Base-by-base conservation (phyloP, 2,329 filamentous ascomycete species). In the Lasiodiplodia citricola region DNA sequence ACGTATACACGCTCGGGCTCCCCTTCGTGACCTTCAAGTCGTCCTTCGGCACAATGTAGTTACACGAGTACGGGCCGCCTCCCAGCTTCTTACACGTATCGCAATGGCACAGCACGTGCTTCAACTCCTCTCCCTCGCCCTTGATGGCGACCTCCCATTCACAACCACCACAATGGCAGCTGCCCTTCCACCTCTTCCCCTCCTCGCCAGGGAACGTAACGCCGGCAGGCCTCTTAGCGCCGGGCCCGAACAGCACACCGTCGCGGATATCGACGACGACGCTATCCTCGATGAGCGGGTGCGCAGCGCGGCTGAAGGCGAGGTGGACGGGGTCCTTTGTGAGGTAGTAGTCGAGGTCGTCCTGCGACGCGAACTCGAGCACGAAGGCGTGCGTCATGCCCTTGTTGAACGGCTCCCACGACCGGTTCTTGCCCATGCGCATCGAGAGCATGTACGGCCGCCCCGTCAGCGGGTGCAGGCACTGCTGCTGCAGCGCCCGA, bases 311-410 rank as follows among this genome's bases (percentile, higher is more conserved):
- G 23, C 87, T 80, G 72, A 92, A 92, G 0, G 78, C 86, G 41
- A 83, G 79, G 75, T 93, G 91, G 7, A 79, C 85, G 1, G 89
- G 88, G 72, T 94, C 91, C 35, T 87, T 79, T 63, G 86, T 78
- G 6, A 91, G 78, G 75, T 93, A 94, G 73, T 92, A 93, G 69
- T 89, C 85, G 58, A 90, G 82, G 74, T 94, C 91, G 70, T 87
- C 85, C n/a, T 82, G 81, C 28, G 77, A 89, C 11, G 85, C 84
- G 70, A 94, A 93, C 73, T 92, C 87, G 31, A 86, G 84, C 2
- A 94, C 85, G 71, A 93, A 93, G 0, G 84, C 89, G 75, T 94
- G 91, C 0, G 89, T 89, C 62, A 90, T 87, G 0, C 86, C 90
- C 89, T 80, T 79, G 11, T 56, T 70, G 68, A 71, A 74, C 10